Conservation (phyloP, 2,329 filamentous ascomycete species). For the Pseudopithomyces maydicus region DNA sequence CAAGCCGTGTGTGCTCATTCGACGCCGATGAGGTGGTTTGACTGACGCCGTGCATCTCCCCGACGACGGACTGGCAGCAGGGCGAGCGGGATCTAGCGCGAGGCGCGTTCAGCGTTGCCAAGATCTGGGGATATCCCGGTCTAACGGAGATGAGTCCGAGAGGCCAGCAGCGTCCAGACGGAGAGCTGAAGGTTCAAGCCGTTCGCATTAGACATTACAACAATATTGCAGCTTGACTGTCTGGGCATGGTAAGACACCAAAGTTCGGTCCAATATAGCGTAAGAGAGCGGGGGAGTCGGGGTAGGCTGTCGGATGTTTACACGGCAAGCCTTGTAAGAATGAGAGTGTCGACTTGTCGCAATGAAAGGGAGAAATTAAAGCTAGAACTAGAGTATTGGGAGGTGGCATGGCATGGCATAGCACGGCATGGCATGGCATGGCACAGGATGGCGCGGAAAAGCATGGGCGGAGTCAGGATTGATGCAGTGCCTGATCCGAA, state of each 20-base stretch:
- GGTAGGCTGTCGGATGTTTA: no score
- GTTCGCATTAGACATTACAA: not conserved
- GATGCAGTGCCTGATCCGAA: no score
- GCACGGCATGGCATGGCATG: no score
- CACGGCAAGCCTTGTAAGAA: no score
- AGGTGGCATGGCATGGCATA: no score
- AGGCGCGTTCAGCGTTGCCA: conserved; percentile 6
- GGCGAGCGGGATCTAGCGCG: conserved; percentile 3
- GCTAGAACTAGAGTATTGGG: no score
- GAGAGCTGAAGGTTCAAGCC: not conserved
- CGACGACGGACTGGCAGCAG: not conserved
- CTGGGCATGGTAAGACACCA: not conserved
- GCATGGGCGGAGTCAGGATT: no score
- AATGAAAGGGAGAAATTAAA: no score
- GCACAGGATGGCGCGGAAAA: no score
- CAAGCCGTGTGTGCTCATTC: not conserved
- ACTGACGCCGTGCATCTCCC: not conserved
- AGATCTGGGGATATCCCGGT: conserved; percentile 4
- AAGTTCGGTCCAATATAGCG: no score
- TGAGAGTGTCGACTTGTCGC: no score
- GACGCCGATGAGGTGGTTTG: not conserved
- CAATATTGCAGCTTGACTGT: not conserved
- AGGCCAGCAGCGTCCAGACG: not conserved
- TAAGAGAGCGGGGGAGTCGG: no score
- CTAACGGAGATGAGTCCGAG: conserved; percentile 3